Percentiles rank a stretch among this genome's conserved stretches.
Evolutionary conservation across 345 rosid genomes (phyloP).

Genomic region (Sisymbrium irio): DNA sequence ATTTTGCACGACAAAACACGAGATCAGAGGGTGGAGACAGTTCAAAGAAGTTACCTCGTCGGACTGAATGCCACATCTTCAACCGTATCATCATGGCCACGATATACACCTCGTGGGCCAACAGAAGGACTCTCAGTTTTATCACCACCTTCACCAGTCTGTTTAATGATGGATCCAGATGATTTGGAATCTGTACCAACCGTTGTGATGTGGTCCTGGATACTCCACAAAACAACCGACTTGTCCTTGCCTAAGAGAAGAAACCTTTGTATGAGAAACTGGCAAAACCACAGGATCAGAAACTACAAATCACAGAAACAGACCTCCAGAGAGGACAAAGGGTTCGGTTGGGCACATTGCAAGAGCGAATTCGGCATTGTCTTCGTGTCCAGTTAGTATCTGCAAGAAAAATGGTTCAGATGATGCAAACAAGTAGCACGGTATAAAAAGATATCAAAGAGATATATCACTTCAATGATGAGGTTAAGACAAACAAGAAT

Average conservation of each 20-base stretch:
- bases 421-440: background rate
- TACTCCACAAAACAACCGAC: slow-evolving; percentile 93
- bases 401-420: slow-evolving; percentile 40
- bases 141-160: slow-evolving; percentile 65
- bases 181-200: slow-evolving; percentile 67
- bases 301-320: slow-evolving; percentile 18
- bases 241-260: slow-evolving; percentile 85
- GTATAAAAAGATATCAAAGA: background rate
- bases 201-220: slow-evolving; percentile 90
- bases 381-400: slow-evolving; percentile 98
- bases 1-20: slow-evolving; percentile 29
- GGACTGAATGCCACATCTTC: slow-evolving; percentile 98
- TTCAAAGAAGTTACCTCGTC: slow-evolving; percentile 60
- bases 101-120: slow-evolving; percentile 92
- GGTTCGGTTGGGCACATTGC: slow-evolving; percentile 99
- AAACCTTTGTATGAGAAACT: slow-evolving; percentile 27
- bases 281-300: background rate
- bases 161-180: slow-evolving; percentile 73
- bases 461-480: background rate
- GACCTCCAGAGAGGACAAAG: slow-evolving; percentile 99
- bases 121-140: slow-evolving; percentile 69
- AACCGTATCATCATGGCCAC: slow-evolving; percentile 94
- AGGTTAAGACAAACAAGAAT: background rate
- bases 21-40: background rate
- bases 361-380: slow-evolving; percentile 99